These are phyloP conservation scores for Paxillus ammoniavirescens DNA, from an alignment of 768 basidiomycete species.

Conservation along the genomic window DNA sequence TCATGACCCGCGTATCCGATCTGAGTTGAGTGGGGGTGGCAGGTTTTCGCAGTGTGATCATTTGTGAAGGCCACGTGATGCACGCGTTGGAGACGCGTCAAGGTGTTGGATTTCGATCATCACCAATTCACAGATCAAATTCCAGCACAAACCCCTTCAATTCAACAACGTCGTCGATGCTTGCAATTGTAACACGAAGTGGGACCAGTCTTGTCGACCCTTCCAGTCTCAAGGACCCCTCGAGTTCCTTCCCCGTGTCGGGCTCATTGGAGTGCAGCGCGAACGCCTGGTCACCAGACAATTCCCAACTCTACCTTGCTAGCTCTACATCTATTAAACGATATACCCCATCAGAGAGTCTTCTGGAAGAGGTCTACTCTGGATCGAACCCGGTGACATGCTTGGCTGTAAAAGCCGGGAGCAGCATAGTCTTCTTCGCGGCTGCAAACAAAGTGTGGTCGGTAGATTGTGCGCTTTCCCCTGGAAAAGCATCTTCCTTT, in stretches of 20 bases:
- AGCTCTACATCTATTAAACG: constrained; percentile 46
- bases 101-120: not conserved
- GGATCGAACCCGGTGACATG: constrained; percentile 27
- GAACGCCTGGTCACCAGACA: constrained; percentile 56
- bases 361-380: constrained; percentile 43
- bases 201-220: constrained; percentile 51
- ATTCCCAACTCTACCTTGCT: constrained; percentile 52
- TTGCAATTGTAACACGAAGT: constrained; percentile 50
- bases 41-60: not conserved
- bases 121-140: not conserved
- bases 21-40: too few species aligned
- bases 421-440: constrained; percentile 47
- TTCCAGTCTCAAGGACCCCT: constrained; percentile 42
- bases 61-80: constrained; percentile 20
- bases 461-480: constrained; percentile 44
- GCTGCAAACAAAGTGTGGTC: constrained; percentile 45
- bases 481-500: constrained; percentile 43
- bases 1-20: too few species aligned
- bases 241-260: constrained; percentile 41
- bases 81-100: constrained; percentile 22
- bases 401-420: constrained; percentile 34
- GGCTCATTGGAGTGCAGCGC: constrained; percentile 24
- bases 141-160: not conserved
- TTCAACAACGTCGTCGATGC: constrained; percentile 37
- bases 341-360: constrained; percentile 49